Evolutionary conservation across 2,329 filamentous ascomycete genomes (phyloP).

Genomic region (Microsporum audouinii): DNA sequence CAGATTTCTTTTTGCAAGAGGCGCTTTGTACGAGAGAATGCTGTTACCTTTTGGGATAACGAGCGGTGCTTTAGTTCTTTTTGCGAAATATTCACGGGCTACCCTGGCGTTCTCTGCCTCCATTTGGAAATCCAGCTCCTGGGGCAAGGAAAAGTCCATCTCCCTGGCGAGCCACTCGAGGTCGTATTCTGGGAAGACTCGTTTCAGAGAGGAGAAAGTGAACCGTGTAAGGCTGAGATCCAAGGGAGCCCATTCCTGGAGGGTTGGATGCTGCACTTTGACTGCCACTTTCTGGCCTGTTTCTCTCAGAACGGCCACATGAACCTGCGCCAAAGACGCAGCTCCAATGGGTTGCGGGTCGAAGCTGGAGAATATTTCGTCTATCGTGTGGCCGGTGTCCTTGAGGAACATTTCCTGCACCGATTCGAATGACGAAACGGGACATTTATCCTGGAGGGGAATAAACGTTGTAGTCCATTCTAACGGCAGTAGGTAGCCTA

Average conservation of each 20-base stretch:
- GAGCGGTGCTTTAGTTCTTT: constrained; percentile 62
- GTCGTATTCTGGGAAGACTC: constrained; percentile 95
- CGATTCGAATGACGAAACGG: constrained; percentile 77
- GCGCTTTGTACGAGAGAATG: neutral
- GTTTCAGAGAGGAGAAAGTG: constrained; percentile 79
- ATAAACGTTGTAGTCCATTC: constrained; percentile 97
- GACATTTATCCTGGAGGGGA: constrained; percentile 89
- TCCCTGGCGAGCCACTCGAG: constrained; percentile 90
- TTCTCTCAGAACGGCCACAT: constrained; percentile 71
- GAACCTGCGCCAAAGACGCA: constrained; percentile 88
- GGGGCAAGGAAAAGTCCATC: constrained; percentile 80
- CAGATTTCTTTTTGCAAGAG: neutral
- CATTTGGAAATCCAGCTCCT: constrained; percentile 78
- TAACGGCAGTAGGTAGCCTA: constrained; percentile 82
- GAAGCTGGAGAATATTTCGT: constrained; percentile 79
- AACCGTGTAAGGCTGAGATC: constrained; percentile 79
- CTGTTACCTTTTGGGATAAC: constrained; percentile 59
- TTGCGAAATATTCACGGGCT: constrained; percentile 68
- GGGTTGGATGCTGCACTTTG: constrained; percentile 84
- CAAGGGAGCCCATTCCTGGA: constrained; percentile 81
- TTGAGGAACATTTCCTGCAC: constrained; percentile 74
- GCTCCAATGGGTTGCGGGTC: constrained; percentile 72
- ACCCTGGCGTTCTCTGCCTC: constrained; percentile 76
- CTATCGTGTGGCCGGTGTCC: constrained; percentile 69
- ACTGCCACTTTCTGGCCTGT: constrained; percentile 82